Evolutionary conservation across 169 alveolate species (phyloP).

Genomic region (Eimeria sp.): DNA sequence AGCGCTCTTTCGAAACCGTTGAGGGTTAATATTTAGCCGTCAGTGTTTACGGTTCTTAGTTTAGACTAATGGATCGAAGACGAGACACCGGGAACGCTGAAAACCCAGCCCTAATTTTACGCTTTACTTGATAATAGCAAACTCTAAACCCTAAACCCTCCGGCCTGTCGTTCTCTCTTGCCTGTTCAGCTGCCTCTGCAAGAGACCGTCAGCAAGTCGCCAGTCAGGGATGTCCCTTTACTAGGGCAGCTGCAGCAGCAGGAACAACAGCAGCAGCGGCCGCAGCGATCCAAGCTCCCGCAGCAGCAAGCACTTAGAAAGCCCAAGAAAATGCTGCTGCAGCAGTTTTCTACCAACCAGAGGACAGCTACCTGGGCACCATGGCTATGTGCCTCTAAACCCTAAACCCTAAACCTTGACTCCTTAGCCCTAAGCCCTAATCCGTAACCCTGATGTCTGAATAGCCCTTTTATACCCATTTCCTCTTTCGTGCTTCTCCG

Average conservation of each 20-base stretch:
- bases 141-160: no score
- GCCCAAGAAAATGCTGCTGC: slow-evolving; percentile 5
- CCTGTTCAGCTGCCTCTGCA: slow-evolving; percentile 1
- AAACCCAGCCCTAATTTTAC: no score
- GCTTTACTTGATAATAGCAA: no score
- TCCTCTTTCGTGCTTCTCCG: not conserved
- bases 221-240: not conserved
- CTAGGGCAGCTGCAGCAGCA: slow-evolving; percentile 4
- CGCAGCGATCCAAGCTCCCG: not conserved
- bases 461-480: not conserved
- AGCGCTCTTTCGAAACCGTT: no score
- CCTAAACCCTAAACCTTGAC: not conserved
- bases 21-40: no score
- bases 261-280: slow-evolving; percentile 37
- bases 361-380: not conserved
- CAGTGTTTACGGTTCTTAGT: no score
- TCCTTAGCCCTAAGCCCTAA: not conserved
- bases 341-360: slow-evolving; percentile 16
- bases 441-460: not conserved
- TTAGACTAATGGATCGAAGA: no score
- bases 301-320: not conserved
- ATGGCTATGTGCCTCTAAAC: slow-evolving; percentile 42
- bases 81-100: no score
- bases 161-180: not conserved
- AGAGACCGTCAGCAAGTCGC: not conserved